Percentiles rank a stretch among this genome's conserved stretches.
phyloP scores from a whole-genome alignment of 495 filamentous ascomycete genomes.

The Terfezia claveryi region DNA sequence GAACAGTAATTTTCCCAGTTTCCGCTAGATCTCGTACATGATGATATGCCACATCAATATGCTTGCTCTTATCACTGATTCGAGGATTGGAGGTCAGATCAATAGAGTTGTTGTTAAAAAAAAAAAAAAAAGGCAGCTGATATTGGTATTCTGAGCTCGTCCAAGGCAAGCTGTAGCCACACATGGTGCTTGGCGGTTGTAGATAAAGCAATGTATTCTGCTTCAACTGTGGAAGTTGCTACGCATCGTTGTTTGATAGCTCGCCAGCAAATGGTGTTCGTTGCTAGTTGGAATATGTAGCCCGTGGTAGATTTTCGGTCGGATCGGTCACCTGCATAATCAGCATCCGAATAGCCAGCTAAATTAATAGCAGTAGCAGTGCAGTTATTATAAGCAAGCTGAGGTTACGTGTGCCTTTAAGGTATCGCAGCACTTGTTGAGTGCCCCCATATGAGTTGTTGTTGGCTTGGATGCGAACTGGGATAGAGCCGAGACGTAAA shows the following conservation, averaged over 20 bases:
- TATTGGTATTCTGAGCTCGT: not conserved
- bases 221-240: not conserved
- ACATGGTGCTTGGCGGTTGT: not conserved
- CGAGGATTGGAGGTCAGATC: not conserved
- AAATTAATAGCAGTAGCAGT: not conserved
- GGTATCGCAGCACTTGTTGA: constrained; percentile 1
- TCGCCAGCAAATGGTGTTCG: not conserved
- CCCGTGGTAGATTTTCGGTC: not conserved
- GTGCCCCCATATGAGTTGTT: not conserved
- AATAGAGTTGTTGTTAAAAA: not conserved
- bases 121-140: no score
- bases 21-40: not conserved
- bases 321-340: not conserved
- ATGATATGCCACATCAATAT: constrained; percentile 3
- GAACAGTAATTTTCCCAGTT: not conserved
- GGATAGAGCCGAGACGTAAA: constrained; percentile 2
- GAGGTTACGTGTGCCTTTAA: not conserved
- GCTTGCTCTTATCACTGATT: not conserved
- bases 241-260: constrained; percentile 1
- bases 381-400: not conserved
- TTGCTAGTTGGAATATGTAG: not conserved
- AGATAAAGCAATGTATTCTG: constrained; percentile 1
- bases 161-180: not conserved
- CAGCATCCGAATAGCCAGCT: not conserved
- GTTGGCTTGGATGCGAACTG: constrained; percentile 1